These are phyloP conservation scores for Nephelium lappaceum DNA, from an alignment of 345 rosid genomes.

Conservation along the genomic window DNA sequence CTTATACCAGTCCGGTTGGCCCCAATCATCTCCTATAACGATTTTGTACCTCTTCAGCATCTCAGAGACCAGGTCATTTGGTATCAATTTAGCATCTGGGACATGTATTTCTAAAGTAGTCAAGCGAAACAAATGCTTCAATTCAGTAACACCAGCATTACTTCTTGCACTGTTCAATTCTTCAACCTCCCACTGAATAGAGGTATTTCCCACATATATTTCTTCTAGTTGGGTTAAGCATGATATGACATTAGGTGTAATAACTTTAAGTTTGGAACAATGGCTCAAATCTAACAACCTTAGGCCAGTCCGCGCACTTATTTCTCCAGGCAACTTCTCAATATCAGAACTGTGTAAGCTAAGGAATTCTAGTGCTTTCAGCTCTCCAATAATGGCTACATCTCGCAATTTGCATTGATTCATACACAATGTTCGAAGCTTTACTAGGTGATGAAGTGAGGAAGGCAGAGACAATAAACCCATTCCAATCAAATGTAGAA, in stretches of 20 bases:
- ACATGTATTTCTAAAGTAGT: constrained; percentile 18
- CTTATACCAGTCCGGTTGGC: constrained; percentile 3
- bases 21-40: constrained; percentile 21
- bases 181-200: constrained; percentile 23
- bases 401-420: constrained; percentile 9
- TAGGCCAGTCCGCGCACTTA: constrained; percentile 16
- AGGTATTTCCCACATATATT: constrained; percentile 17
- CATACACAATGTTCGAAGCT: constrained; percentile 13
- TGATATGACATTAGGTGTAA: constrained; percentile 24
- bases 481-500: constrained; percentile 3
- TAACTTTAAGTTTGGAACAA: constrained; percentile 9
- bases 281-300: constrained; percentile 24
- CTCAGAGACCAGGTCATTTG: not conserved
- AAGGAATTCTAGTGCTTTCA: constrained; percentile 28
- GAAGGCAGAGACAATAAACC: constrained; percentile 6
- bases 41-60: constrained; percentile 23
- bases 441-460: constrained; percentile 11
- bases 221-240: constrained; percentile 28
- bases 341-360: constrained; percentile 11
- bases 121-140: constrained; percentile 21
- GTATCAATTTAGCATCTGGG: not conserved
- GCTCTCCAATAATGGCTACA: constrained; percentile 16
- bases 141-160: constrained; percentile 23
- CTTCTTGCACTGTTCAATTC: not conserved
- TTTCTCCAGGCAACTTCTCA: constrained; percentile 17